These are phyloP conservation scores for Lichenothelia convexa DNA, from an alignment of 495 filamentous ascomycete genomes.

Conservation along the genomic window DNA sequence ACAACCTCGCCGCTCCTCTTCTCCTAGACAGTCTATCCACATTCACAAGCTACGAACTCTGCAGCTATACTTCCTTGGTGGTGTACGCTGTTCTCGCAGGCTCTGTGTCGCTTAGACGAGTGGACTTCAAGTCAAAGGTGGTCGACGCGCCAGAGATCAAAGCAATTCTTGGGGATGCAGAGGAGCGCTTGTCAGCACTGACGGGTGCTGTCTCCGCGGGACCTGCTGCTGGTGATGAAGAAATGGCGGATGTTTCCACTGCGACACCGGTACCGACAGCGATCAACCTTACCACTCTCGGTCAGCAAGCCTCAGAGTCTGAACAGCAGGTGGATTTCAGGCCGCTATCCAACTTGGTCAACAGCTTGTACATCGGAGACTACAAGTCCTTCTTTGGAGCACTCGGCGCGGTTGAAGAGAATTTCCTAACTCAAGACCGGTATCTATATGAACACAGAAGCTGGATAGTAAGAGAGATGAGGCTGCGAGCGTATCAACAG, in stretches of 20 bases:
- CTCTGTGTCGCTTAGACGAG: conserved; percentile 81
- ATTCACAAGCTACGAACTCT: conserved; percentile 97
- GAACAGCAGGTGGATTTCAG: conserved; percentile 62
- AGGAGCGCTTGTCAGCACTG: conserved; percentile 68
- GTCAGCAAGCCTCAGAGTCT: conserved; percentile 44
- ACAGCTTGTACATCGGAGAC: conserved; percentile 77
- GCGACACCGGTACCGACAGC: conserved; percentile 44
- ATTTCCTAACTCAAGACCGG: conserved; percentile 82
- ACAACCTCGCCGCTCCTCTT: conserved; percentile 74
- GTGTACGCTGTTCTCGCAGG: conserved; percentile 92
- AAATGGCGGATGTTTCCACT: conserved; percentile 39
- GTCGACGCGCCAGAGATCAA: conserved; percentile 96
- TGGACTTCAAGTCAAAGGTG: conserved; percentile 97
- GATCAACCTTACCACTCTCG: conserved; percentile 71
- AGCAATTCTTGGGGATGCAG: conserved; percentile 77
- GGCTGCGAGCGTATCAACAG: conserved; percentile 85
- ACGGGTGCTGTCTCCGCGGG: conserved; percentile 60
- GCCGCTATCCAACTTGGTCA: conserved; percentile 71
- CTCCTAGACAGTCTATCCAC: conserved; percentile 92
- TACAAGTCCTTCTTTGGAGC: conserved; percentile 87
- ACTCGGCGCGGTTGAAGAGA: conserved; percentile 78
- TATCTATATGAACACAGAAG: conserved; percentile 83
- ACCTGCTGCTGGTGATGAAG: conserved; percentile 57
- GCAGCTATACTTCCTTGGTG: conserved; percentile 83
- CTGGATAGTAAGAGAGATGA: conserved; percentile 98